Evolutionary conservation across 2,329 filamentous ascomycete genomes (phyloP).

Genomic region (Aurifilum marmelostoma): DNA sequence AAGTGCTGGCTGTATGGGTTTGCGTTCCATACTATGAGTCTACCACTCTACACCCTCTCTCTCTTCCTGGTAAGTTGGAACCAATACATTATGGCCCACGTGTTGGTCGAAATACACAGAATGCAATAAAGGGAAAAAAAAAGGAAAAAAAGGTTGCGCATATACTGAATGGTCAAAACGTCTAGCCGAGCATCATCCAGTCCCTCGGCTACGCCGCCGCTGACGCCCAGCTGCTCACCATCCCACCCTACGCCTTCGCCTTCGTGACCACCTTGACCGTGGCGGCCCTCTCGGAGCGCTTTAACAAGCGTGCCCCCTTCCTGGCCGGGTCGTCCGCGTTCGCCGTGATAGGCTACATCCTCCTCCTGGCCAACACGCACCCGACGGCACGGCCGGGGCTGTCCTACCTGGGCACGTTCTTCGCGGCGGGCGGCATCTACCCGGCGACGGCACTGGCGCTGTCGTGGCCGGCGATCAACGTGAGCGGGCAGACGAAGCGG

Average conservation of each 20-base stretch:
- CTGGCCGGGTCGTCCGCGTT: slow-evolving; percentile 61
- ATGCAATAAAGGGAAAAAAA: too few species aligned
- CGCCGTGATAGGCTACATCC: slow-evolving; percentile 65
- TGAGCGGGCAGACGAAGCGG: slow-evolving; percentile 71
- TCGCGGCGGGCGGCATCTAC: slow-evolving; percentile 69
- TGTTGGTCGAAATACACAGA: too few species aligned
- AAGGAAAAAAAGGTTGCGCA: not conserved
- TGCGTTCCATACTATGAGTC: slow-evolving; percentile 72
- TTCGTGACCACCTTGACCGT: slow-evolving; percentile 61
- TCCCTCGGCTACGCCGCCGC: slow-evolving; percentile 58
- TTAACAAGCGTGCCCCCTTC: slow-evolving; percentile 62
- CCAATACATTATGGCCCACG: not conserved
- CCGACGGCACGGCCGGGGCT: slow-evolving; percentile 55
- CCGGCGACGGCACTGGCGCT: slow-evolving; percentile 65
- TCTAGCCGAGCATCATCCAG: slow-evolving; percentile 55
- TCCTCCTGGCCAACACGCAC: slow-evolving; percentile 56
- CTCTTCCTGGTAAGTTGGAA: slow-evolving; percentile 51
- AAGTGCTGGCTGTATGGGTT: slow-evolving; percentile 76
- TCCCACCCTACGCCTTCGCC: slow-evolving; percentile 67
- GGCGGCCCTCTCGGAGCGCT: slow-evolving; percentile 63
- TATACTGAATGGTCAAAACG: not conserved
- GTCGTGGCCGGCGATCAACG: slow-evolving; percentile 73
- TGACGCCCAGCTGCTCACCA: slow-evolving; percentile 60
- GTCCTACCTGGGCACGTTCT: slow-evolving; percentile 64
- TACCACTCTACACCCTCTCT: slow-evolving; percentile 62